A percentile compares a stretch with the other conserved stretches of the same genome.
These are phyloP conservation scores for Fusarium sp. DNA, from an alignment of 2,329 filamentous ascomycete genomes.

Conservation along the genomic window DNA sequence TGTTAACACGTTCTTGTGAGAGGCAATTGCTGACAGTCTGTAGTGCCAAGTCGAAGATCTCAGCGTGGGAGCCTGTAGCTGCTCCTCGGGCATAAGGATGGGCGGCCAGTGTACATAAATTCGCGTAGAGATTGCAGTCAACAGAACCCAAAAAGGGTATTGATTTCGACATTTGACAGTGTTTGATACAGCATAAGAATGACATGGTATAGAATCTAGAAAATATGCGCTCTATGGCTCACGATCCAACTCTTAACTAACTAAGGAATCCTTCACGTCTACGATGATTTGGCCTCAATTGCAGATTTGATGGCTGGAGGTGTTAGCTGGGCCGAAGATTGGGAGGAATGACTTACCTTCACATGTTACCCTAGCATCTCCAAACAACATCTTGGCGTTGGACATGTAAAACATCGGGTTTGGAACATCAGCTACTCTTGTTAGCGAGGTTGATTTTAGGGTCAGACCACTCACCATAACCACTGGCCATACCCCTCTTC, in stretches of 20 bases:
- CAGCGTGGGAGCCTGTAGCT: slow-evolving; percentile 65
- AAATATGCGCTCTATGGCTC: slow-evolving; percentile 42
- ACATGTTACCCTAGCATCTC: slow-evolving; percentile 86
- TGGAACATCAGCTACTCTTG: slow-evolving; percentile 78
- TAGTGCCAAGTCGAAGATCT: slow-evolving; percentile 68
- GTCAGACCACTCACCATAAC: slow-evolving; percentile 73
- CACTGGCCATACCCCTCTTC: slow-evolving; percentile 91
- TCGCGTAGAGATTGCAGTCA: slow-evolving; percentile 39
- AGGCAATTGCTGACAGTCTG: slow-evolving; percentile 32
- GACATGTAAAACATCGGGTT: slow-evolving; percentile 97
- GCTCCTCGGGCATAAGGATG: slow-evolving; percentile 52
- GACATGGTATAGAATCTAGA: slow-evolving; percentile 41
- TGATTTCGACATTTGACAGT: slow-evolving; percentile 27
- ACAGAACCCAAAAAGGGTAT: slow-evolving; percentile 28
- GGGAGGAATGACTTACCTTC: slow-evolving; percentile 71
- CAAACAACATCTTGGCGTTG: slow-evolving; percentile 90
- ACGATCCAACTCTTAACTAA: slow-evolving; percentile 26
- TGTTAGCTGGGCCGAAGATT: slow-evolving; percentile 41
- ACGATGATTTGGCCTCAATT: slow-evolving; percentile 54
- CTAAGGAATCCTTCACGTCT: slow-evolving; percentile 27
- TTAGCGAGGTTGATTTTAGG: slow-evolving; percentile 27
- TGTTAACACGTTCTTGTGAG: slow-evolving; percentile 56
- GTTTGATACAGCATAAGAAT: slow-evolving; percentile 20
- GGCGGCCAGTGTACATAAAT: slow-evolving; percentile 48
- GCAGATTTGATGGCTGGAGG: slow-evolving; percentile 58